Evolutionary conservation across 1,284 basidiomycete species (phyloP).

Genomic region (Neonothopanus nambi): DNA sequence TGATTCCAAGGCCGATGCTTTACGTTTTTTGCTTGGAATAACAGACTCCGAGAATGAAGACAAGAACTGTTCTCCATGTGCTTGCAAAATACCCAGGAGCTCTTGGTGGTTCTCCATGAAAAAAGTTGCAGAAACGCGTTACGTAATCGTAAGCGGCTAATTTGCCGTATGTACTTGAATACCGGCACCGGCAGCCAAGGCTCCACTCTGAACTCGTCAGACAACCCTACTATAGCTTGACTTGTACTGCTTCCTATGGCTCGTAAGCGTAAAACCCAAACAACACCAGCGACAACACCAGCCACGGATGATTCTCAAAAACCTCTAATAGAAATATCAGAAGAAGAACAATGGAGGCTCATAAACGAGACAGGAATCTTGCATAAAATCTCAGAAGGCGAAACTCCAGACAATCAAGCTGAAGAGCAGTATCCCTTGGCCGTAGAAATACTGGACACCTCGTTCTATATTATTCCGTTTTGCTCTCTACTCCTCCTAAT

Average conservation of each 20-base stretch:
- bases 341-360: slow-evolving; percentile 77
- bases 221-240: not conserved
- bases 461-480: slow-evolving; percentile 66
- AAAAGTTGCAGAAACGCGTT: not conserved
- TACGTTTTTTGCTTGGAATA: slow-evolving; percentile 26
- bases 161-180: too few species aligned
- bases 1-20: slow-evolving; percentile 19
- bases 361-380: slow-evolving; percentile 69
- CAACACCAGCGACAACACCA: slow-evolving; percentile 20
- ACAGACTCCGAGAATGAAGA: slow-evolving; percentile 46
- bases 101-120: slow-evolving; percentile 29
- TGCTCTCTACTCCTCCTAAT: slow-evolving; percentile 71
- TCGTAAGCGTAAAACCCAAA: slow-evolving; percentile 36
- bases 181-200: not conserved
- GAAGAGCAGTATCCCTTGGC: slow-evolving; percentile 47
- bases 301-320: slow-evolving; percentile 21
- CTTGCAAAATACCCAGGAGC: slow-evolving; percentile 58
- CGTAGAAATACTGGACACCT: slow-evolving; percentile 69
- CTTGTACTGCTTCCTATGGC: slow-evolving; percentile 34
- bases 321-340: slow-evolving; percentile 52
- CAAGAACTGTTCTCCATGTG: slow-evolving; percentile 66
- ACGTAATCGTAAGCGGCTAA: not conserved
- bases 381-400: slow-evolving; percentile 36
- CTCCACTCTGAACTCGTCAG: not conserved
- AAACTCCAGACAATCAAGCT: slow-evolving; percentile 15